Base-by-base conservation (phyloP, 1,284 basidiomycete genomes). In the Puccinia hordei region DNA sequence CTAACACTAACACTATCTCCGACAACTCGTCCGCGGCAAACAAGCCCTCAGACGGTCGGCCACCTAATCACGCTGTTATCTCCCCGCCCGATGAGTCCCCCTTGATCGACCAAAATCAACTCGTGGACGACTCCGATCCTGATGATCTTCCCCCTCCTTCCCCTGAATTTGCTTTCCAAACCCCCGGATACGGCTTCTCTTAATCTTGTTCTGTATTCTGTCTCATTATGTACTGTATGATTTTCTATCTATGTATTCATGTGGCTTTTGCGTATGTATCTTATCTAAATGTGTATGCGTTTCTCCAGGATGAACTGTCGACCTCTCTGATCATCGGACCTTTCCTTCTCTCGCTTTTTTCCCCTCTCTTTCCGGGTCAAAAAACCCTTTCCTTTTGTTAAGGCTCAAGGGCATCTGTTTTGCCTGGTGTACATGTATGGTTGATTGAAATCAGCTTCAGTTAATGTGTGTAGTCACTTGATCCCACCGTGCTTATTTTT, bases 91-190 rank as follows among this genome's bases (percentile, higher is more conserved):
- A 49, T 17, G 8, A 49, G 10, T 22, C 15, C 24, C 13, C 66
- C 2, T n/a, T 69, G 9, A 0, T 35, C n/a, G 44, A 49, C 44
- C 24, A 8, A 8, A 65, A 65, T 30, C 61, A 65, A 41, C 24
- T 51, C 44, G 24, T 51, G 44, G 13, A 69, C 9, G 66, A 46
- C 30, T n/a, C 65, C 4, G 61, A 63, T 35, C 15, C 12, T 8
- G 61, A 63, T 30, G 61, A 63, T 44, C 66, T 44, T 6, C 13
- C n/a, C 44, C 55, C 27, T 22, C 72, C 41, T 38, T 33, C 46
- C 30, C 73, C 73, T 51, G 61, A 65, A 65, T 75, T 38, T 33
- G 59, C 61, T n/a, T 75, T 75, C 44, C 73, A 75, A 65, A 75
- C 73, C 12, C 73, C 73, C 24, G 73, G 73, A 9, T 75, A 65